Percentiles rank a stretch among this genome's conserved stretches.
phyloP scores from a whole-genome alignment of 352 stramenopile species.

The Pythium pyrilobum region DNA sequence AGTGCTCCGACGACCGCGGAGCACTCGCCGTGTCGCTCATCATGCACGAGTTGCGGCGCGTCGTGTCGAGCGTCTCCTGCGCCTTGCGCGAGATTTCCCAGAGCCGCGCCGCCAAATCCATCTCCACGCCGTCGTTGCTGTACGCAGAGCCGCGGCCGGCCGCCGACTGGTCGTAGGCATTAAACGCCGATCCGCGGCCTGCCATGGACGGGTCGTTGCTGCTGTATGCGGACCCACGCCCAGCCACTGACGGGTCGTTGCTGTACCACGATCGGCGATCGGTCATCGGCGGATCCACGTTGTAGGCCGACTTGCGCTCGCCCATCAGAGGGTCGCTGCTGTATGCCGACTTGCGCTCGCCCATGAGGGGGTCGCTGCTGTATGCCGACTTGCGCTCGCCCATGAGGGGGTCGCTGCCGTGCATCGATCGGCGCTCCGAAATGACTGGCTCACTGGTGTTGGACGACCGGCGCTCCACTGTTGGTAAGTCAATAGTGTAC shows the following conservation, averaged over 20 bases:
- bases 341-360: too few relatives aligned
- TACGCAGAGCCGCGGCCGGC: conserved; percentile 3
- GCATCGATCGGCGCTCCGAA: too few relatives aligned
- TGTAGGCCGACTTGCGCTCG: background rate
- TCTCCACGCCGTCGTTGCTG: conserved; percentile 4
- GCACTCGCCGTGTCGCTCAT: conserved; percentile 74
- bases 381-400: too few relatives aligned
- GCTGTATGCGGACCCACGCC: conserved; percentile 5
- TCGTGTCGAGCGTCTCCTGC: conserved; percentile 59
- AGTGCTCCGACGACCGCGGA: conserved; percentile 58
- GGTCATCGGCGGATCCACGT: too few relatives aligned
- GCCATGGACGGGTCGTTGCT: background rate
- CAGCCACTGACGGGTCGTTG: background rate
- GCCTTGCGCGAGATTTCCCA: conserved; percentile 59
- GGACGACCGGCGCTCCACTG: too few relatives aligned
- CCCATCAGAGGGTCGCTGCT: background rate
- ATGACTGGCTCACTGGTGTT: too few relatives aligned
- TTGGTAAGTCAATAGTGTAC: too few relatives aligned
- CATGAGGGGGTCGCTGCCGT: too few relatives aligned
- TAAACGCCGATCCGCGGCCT: background rate
- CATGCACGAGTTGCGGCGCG: conserved; percentile 65
- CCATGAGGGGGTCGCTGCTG: too few relatives aligned
- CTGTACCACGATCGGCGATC: conserved; percentile 1
- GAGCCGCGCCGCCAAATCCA: conserved; percentile 47
- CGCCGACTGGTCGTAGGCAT: background rate